Evolutionary conservation across 176 grass and related monocot species (phyloP), one percentile per base, ranked within the genome.

Genomic region (Bothriochloa decipiens): DNA sequence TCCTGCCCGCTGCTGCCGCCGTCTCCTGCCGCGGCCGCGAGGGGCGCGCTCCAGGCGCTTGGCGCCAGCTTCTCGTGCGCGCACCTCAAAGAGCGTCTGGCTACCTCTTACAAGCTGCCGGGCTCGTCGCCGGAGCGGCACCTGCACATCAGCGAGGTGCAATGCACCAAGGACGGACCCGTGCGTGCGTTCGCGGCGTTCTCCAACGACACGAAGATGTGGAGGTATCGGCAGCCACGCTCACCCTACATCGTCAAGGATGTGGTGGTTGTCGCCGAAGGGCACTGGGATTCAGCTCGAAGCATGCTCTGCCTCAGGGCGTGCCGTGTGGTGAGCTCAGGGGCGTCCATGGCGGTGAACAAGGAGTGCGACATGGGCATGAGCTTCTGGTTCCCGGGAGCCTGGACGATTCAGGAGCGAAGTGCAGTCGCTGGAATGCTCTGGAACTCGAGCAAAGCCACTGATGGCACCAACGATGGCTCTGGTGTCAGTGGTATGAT

Each of bases 311-410:
- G 94, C 60, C 65, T 93, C 68, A 76, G 67, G 26, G 89, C 89
- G 23, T 93, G 94, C 49, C 45, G 23, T 16, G 75, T 84, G 57
- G 58, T 86, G 57, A 13, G 12, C 62, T 65, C 63, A 3, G 40
- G 16, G 67, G 20, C 22, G 57, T 4, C 42, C 29, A 3, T 39
- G 8, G 7, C 0, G 22, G 47, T 57, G 64, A 0, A 16, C 26
- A 14, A 70, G 29, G 81, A 87, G 37, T 97, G 92, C 75, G 52
- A 74, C 73, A 63, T 89, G 17, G 61, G 95, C n/a, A 90, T 94
- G 84, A 83, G 85, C 52, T 94, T 97, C 33, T 94, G 92, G 92
- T 92, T 97, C 80, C 92, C 92, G 2, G 23, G 70, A 8, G 60
- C 68, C 8, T 92, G 88, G 84, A 91, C 88, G 25, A 73, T 94